Evolutionary conservation across 2,329 filamentous ascomycete species (phyloP), one percentile per base, ranked within the genome.

Genomic region (Alternaria longipes): DNA sequence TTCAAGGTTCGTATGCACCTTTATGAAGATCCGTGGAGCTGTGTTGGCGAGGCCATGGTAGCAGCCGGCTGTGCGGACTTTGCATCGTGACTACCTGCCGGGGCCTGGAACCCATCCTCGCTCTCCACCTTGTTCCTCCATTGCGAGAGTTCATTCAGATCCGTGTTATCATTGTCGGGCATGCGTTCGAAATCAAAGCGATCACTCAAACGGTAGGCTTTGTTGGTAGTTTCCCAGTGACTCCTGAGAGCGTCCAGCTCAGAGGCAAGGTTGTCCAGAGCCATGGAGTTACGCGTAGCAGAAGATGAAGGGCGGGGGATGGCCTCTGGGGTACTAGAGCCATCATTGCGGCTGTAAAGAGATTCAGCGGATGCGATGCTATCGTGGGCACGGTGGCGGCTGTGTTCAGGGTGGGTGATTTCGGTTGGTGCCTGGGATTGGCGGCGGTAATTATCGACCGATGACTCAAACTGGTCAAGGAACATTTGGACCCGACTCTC

Each of bases 201-300:
- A 73, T 90, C 94, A 79, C 92, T 97, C 45, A 97, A 83, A 24
- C 95, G 90, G 79, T 98, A 97, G 73, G 92, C 96, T 80, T 96
- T 95, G 81, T 94, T 97, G 12, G 93, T 97, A 40, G 90, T 92
- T 81, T 98, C 93, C 95, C 95, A 99, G 72, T 97, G 94, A 54
- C 85, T 92, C 54, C 94, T 89, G 49, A 99, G 84, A 12, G 92
- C 91, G 77, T 99, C 95, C 8, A 99, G 88, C 81, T 99, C 95
- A 65, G 88, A 93, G 11, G 95, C 94, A 24, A 99, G 87, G 66
- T 90, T 95, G 79, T 99, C 95, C 20, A 99, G 86, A 3, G 94
- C 94, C 68, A 89, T 82, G 1, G 86, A 89, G 54, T 87, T 88
- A 51, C 88, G 85, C 60, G 75, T 78, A 41, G 69, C 73, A 34